phyloP scores from a whole-genome alignment of 495 filamentous ascomycete genomes.

The Apiosordaria backusii region DNA sequence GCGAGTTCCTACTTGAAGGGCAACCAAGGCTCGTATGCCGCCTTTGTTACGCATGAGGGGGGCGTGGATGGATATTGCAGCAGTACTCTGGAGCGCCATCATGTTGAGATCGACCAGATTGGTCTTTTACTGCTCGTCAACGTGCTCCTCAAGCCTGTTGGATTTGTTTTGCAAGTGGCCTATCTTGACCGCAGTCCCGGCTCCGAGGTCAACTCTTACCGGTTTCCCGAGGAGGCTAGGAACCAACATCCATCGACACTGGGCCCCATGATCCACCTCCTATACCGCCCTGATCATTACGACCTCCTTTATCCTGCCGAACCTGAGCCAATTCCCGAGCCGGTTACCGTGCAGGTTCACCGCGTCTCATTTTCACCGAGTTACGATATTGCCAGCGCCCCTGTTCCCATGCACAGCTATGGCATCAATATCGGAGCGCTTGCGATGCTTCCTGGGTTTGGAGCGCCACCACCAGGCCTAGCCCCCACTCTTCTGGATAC shows the following conservation, averaged over 20 bases:
- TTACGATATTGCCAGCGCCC: constrained; percentile 36
- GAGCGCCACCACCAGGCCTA: constrained; percentile 29
- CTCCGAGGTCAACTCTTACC: constrained; percentile 71
- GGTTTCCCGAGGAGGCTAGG: constrained; percentile 57
- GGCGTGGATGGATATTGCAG: constrained; percentile 67
- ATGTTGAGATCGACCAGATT: constrained; percentile 84
- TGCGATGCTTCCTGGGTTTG: constrained; percentile 46
- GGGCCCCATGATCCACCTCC: constrained; percentile 46
- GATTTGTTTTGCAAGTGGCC: constrained; percentile 78
- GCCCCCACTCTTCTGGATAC: constrained; percentile 27
- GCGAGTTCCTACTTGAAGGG: constrained; percentile 85
- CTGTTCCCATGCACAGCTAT: constrained; percentile 40
- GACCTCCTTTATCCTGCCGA: constrained; percentile 84
- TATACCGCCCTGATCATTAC: constrained; percentile 78
- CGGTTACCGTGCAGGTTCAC: constrained; percentile 54
- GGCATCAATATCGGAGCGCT: constrained; percentile 41
- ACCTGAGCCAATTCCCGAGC: constrained; percentile 45
- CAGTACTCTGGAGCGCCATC: constrained; percentile 65
- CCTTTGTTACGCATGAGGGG: constrained; percentile 58
- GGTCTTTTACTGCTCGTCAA: constrained; percentile 74
- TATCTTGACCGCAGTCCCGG: constrained; percentile 89
- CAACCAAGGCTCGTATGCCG: constrained; percentile 61
- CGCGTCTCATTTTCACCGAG: constrained; percentile 42
- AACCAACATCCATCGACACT: constrained; percentile 44
- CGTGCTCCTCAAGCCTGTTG: constrained; percentile 73